Percentiles rank a stretch among this genome's conserved stretches.
Evolutionary conservation across 2,329 filamentous ascomycete genomes (phyloP).

Genomic region (Exophiala dermatitidis): DNA sequence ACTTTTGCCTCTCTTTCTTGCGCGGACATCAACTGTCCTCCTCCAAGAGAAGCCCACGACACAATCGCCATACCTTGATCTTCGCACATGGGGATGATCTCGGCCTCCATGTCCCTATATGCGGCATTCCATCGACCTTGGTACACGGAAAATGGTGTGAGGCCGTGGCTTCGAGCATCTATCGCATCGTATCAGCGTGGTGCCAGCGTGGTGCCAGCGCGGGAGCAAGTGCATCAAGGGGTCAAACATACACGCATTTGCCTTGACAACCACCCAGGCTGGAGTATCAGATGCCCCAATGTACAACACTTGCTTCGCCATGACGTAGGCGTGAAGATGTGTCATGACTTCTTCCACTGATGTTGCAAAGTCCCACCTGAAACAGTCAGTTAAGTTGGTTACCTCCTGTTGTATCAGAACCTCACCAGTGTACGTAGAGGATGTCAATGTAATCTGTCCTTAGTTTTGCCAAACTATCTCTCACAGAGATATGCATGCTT

Average conservation of each 20-base stretch:
- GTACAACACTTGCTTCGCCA: slow-evolving; percentile 58
- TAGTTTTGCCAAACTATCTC: slow-evolving; percentile 31
- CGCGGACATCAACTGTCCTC: slow-evolving; percentile 29
- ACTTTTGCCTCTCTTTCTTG: slow-evolving; percentile 6
- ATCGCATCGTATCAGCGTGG: too few species aligned
- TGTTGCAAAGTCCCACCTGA: slow-evolving; percentile 60
- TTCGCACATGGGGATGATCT: slow-evolving; percentile 58
- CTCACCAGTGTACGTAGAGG: slow-evolving; percentile 41
- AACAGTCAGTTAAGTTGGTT: too few species aligned
- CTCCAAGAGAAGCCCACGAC: slow-evolving; percentile 47
- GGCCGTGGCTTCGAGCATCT: slow-evolving; percentile 62
- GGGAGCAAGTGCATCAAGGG: too few species aligned
- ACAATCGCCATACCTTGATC: slow-evolving; percentile 56
- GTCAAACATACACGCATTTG: too few species aligned
- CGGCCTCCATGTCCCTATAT: slow-evolving; percentile 59
- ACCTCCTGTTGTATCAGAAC: too few species aligned
- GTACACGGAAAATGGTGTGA: slow-evolving; percentile 62
- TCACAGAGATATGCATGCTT: slow-evolving; percentile 29
- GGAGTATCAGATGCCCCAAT: slow-evolving; percentile 46
- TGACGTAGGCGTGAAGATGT: slow-evolving; percentile 54
- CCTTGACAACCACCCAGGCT: slow-evolving; percentile 36
- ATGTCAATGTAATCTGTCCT: slow-evolving; percentile 34
- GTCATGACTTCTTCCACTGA: slow-evolving; percentile 64
- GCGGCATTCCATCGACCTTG: slow-evolving; percentile 57
- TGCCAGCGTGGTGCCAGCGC: too few species aligned